These are phyloP conservation scores for Thyridium curvatum DNA, from an alignment of 2,329 filamentous ascomycete species.

Conservation along the genomic window DNA sequence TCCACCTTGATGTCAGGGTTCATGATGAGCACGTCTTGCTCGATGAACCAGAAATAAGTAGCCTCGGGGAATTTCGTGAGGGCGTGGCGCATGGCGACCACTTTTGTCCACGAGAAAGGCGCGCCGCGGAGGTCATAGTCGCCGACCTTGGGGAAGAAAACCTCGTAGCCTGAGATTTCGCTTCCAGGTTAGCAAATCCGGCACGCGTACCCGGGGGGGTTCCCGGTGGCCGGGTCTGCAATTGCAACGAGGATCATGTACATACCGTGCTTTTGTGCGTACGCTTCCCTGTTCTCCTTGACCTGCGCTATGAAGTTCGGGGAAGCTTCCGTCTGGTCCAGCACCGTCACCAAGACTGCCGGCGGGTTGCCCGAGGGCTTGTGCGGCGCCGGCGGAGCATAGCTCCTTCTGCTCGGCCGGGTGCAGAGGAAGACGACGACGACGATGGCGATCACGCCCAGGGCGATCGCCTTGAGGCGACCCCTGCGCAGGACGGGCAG, in stretches of 20 bases:
- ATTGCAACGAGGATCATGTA: no score
- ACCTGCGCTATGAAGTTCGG: conserved; percentile 66
- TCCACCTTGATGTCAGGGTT: conserved; percentile 66
- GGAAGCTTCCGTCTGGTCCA: conserved; percentile 63
- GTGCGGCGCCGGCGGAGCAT: conserved; percentile 17
- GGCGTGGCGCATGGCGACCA: conserved; percentile 85
- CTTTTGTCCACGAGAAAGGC: conserved; percentile 63
- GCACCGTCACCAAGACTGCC: conserved; percentile 71
- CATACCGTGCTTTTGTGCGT: conserved; percentile 81
- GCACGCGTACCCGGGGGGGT: no score
- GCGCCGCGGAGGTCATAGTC: conserved; percentile 66
- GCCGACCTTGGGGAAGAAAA: conserved; percentile 71
- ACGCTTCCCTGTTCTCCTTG: conserved; percentile 75
- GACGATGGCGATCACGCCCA: conserved; percentile 49
- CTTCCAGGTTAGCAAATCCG: not conserved
- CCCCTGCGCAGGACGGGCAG: conserved; percentile 50
- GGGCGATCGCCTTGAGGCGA: conserved; percentile 52
- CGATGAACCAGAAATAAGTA: conserved; percentile 81
- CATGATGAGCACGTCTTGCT: conserved; percentile 84
- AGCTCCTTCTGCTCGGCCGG: conserved; percentile 15
- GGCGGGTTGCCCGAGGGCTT: conserved; percentile 49
- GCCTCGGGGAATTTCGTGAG: conserved; percentile 72
- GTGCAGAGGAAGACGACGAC: conserved; percentile 56
- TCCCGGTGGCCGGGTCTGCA: no score
- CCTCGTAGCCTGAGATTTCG: conserved; percentile 70